These are phyloP conservation scores for Fusarium tupiense DNA, from an alignment of 2,329 filamentous ascomycete genomes.

Conservation along the genomic window DNA sequence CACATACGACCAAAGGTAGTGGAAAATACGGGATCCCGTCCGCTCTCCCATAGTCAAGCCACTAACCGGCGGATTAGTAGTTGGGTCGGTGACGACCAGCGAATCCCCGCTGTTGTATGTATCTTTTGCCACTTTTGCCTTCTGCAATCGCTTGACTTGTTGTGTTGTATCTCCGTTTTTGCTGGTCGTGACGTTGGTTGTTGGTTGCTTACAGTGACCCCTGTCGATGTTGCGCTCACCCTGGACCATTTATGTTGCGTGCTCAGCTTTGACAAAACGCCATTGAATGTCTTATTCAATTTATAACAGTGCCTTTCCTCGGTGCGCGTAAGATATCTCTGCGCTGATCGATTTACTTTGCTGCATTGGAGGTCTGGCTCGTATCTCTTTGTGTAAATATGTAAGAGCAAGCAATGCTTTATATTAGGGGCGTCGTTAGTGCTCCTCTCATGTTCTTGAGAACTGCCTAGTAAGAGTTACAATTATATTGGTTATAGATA, in stretches of 20 bases:
- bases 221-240: not conserved
- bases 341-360: fast-evolving
- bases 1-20: too few species aligned
- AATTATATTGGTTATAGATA: fast-evolving
- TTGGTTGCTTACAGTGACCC: too few species aligned
- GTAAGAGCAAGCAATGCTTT: fast-evolving
- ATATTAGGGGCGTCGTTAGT: too few species aligned
- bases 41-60: not conserved
- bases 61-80: not conserved
- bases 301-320: not conserved
- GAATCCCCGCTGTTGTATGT: not conserved
- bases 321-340: not conserved
- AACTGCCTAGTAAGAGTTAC: fast-evolving
- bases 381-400: fast-evolving
- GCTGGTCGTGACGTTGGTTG: not conserved
- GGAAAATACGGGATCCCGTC: too few species aligned
- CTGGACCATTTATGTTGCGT: not conserved
- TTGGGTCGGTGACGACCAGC: not conserved
- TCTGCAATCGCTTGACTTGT: not conserved
- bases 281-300: fast-evolving
- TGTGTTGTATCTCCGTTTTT: not conserved
- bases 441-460: fast-evolving
- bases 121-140: not conserved
- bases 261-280: not conserved
- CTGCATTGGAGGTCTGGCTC: fast-evolving